Evolutionary conservation across 1,284 basidiomycete species (phyloP), one percentile per base, ranked within the genome.

Genomic region (Ceratobasidium sp.): DNA sequence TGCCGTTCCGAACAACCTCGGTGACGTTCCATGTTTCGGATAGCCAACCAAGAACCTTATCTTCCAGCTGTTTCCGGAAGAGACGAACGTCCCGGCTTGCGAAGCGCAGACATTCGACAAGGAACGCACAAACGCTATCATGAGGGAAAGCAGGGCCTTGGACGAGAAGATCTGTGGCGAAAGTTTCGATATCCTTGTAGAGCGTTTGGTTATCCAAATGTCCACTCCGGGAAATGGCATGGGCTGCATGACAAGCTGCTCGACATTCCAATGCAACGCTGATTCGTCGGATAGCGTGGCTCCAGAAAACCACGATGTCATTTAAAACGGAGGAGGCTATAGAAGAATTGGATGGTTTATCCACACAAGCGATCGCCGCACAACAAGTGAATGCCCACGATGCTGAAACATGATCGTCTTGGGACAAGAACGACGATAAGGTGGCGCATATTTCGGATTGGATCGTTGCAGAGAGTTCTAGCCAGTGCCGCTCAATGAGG

Each of bases 111-210:
- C 88, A 90, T 27, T 87, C 83, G 16, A 87, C 83, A 56, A 98
- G 84, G 80, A 98, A 92, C 62, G 85, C 83, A 83, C 95, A 96
- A 29, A 96, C 92, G 0, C 95, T 89, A 79, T 98, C 96, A 78
- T 87, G 91, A 0, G 94, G 92, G 77, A 88, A 90, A 1, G 89
- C 83, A 0, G 96, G 95, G 0, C 95, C 95, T 81, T 97, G 95
- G 16, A 96, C 86, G 78, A 94, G 91, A 73, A 98, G 84, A 77
- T 95, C 92, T 77, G 89, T 90, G 0, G 90, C 86, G 61, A 98
- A 83, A 0, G 85, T 83, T 79, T 95, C 92, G 59, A 98, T 88
- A 79, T 95, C 93, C 0, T 83, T 80, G 13, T 92, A 82, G 46
- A 91, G 82, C 85, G 85, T 13, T 88, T 87, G 11, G 85, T 71